Evolutionary conservation across 306 rosid species (phyloP).

Genomic region (Herpetospermum pedunculosum): DNA sequence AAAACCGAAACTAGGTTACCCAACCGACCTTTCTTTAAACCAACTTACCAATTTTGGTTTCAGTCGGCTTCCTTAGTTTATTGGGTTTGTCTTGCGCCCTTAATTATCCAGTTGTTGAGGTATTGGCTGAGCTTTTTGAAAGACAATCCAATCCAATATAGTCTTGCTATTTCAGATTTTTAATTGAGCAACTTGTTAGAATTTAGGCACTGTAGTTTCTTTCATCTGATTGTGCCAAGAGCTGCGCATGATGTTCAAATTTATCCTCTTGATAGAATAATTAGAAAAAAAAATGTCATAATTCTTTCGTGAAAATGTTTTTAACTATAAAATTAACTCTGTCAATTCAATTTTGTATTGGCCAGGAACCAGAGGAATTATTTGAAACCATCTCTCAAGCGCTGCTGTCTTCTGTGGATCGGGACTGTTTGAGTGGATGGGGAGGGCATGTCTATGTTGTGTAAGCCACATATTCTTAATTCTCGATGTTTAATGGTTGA

Average conservation of each 20-base stretch:
- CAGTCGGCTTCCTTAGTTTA: not conserved
- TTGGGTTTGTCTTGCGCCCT: not conserved
- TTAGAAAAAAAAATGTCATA: not conserved
- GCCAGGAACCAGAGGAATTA: constrained; percentile 88
- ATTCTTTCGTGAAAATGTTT: constrained; percentile 1
- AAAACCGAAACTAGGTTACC: not conserved
- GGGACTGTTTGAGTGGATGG: constrained; percentile 99
- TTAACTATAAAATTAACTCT: not conserved
- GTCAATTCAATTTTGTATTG: constrained; percentile 6
- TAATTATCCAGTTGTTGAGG: not conserved
- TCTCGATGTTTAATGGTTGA: not conserved
- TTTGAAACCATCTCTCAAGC: constrained; percentile 96
- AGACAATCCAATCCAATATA: not conserved
- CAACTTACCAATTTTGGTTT: not conserved
- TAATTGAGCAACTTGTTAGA: not conserved
- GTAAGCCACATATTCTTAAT: constrained; percentile 36
- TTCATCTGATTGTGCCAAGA: not conserved
- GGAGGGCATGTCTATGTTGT: constrained; percentile 94
- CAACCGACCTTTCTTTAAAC: not conserved
- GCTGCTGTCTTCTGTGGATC: constrained; percentile 82
- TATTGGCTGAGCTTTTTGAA: not conserved
- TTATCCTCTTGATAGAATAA: not conserved
- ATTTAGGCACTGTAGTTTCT: not conserved
- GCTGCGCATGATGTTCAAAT: not conserved
- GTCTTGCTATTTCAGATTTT: not conserved